Evolutionary conservation across 768 basidiomycete genomes (phyloP).

Genomic region (Lactarius trivialis): DNA sequence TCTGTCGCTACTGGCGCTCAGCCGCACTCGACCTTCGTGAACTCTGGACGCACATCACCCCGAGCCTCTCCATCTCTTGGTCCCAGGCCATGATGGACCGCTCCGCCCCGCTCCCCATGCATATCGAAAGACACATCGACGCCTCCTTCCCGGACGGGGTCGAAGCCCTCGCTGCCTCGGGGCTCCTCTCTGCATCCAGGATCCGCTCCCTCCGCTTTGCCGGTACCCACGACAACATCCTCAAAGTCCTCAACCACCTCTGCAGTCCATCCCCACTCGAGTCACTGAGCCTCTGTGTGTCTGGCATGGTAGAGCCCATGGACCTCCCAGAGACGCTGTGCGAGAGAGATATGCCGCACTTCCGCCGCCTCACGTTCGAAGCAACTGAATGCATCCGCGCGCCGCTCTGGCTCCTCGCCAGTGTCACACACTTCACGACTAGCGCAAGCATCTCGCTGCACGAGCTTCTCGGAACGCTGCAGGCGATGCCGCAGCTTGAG

Average conservation of each 20-base stretch:
- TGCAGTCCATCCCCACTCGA: conserved; percentile 12
- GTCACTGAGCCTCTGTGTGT: neutral
- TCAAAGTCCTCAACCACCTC: conserved; percentile 4
- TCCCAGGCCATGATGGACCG: conserved; percentile 14
- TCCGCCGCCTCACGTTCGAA: conserved; percentile 7
- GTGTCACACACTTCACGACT: conserved; percentile 10
- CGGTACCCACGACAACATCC: conserved; percentile 1
- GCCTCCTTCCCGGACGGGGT: neutral
- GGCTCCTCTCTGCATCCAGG: conserved; percentile 7
- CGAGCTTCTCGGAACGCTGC: neutral
- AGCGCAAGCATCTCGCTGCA: neutral
- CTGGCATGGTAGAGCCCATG: neutral
- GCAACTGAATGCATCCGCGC: neutral
- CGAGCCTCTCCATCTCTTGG: conserved; percentile 5
- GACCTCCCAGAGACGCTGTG: conserved; percentile 3
- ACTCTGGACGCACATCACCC: conserved; percentile 15
- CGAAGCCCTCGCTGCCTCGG: conserved; percentile 9
- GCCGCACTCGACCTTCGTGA: conserved; percentile 13
- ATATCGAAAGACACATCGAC: conserved; percentile 4
- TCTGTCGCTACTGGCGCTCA: conserved; percentile 13
- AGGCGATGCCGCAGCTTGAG: conserved; percentile 12
- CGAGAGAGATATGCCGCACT: neutral
- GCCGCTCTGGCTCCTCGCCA: conserved; percentile 9
- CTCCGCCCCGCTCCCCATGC: conserved; percentile 9
- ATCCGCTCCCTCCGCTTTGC: conserved; percentile 9